phyloP scores from a whole-genome alignment of 345 rosid genomes.

The Noccaea caerulescens region DNA sequence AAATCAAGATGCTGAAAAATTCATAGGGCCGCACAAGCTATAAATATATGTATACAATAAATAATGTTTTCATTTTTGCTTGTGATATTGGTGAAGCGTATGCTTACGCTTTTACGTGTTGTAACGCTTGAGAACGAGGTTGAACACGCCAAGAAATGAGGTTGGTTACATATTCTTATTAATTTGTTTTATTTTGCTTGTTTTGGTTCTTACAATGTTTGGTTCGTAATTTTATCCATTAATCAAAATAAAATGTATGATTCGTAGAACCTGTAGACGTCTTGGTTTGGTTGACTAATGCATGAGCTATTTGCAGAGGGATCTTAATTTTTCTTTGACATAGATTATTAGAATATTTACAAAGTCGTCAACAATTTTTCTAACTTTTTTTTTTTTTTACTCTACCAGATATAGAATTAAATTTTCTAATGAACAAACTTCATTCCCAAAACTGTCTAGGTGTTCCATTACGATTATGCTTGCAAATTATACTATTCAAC shows the following conservation, averaged over 20 bases:
- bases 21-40: not conserved
- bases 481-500: too few relatives aligned
- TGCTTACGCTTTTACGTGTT: slow-evolving; percentile 40
- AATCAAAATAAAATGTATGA: too few relatives aligned
- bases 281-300: not conserved
- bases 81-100: slow-evolving; percentile 39
- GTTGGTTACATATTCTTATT: not conserved
- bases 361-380: too few relatives aligned
- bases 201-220: not conserved
- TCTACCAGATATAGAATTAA: too few relatives aligned
- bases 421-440: too few relatives aligned
- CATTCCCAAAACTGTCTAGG: too few relatives aligned
- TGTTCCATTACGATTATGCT: too few relatives aligned
- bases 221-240: not conserved
- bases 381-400: too few relatives aligned
- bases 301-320: not conserved
- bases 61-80: slow-evolving; percentile 17
- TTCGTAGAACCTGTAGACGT: slow-evolving; percentile 3
- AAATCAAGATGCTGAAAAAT: not conserved
- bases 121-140: slow-evolving; percentile 36
- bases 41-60: not conserved
- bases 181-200: not conserved
- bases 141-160: slow-evolving; percentile 45
- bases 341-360: too few relatives aligned
- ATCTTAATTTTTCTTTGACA: not conserved